Percentiles rank a stretch among this genome's conserved stretches.
Evolutionary conservation across 208 protist genomes (phyloP).

Genomic region (Acanthamoeba royreba): DNA sequence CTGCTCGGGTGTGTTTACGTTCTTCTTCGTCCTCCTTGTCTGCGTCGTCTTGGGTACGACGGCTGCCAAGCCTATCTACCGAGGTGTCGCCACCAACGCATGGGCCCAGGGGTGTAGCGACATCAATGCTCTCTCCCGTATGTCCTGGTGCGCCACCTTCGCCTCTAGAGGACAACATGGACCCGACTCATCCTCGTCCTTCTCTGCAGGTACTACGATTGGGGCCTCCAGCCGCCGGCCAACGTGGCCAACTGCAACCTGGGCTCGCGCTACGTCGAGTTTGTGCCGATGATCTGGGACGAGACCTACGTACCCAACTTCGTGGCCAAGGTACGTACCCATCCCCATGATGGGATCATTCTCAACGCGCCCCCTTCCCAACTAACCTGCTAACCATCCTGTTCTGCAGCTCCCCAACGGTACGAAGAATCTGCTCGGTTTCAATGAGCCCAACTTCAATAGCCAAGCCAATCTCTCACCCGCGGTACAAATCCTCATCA

Average conservation of each 20-base stretch:
- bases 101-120: background rate
- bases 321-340: background rate
- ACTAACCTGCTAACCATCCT: no score
- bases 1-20: no score
- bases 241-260: background rate
- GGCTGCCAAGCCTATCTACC: background rate
- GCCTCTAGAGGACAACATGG: no score
- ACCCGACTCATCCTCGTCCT: no score
- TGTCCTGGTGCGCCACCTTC: no score
- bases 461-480: background rate
- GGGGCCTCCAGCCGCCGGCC: background rate
- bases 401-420: background rate
- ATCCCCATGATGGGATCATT: background rate
- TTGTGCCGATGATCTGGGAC: background rate
- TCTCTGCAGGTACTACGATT: no score
- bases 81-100: background rate
- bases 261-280: background rate
- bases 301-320: background rate
- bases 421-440: background rate
- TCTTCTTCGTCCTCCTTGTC: no score
- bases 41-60: no score
- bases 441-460: background rate
- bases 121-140: background rate
- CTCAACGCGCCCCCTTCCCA: no score
- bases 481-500: background rate